Evolutionary conservation across 108 stramenopile species (phyloP), one percentile per base, ranked within the genome.

Genomic region (Cyclostephanos tholiformis): DNA sequence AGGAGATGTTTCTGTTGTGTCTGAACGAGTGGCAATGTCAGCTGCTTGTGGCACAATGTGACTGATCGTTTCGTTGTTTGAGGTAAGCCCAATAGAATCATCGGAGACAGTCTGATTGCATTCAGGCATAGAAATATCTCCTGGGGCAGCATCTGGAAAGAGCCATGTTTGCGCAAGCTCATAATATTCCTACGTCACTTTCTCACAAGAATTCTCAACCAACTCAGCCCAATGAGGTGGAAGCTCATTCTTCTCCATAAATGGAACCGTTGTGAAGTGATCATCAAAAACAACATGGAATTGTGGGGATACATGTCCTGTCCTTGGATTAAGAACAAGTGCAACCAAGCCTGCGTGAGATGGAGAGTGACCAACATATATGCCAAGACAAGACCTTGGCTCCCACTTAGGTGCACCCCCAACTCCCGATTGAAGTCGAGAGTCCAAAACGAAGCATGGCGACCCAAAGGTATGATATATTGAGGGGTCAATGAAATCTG

Each of bases 221-320:
- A 76, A 22, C 16, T 68, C 10, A 8, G 25, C 6, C 75, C 75
- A 76, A 76, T 68, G 57, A 22, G 55, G 60, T 16, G 72, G 75
- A 3, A 76, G 6, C 43, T 51, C 59, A 41, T 57, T 66, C 22
- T 35, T 25, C 14, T 46, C 11, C 20, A 74, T 65, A 26, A 41
- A 49, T 19, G 63, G 65, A 41, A 74, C 63, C 35, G 65, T 66
- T 38, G 63, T 29, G 29, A 74, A 74, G 19, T 46, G 48, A n/a
- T 67, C 48, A 39, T 68, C 67, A 58, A 68, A 68, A 19, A 68
- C 67, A 1, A 68, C 50, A 25, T 68, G 67, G 38, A 23, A 68
- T 68, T 68, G 67, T 55, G 67, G 67, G 4, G 67, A 68, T 17
- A 68, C 67, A n/a, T 68, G 67, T 0, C 67, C 52, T 4, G 50